A percentile compares a stretch with the other conserved stretches of the same genome.
Conservation (phyloP, 192 early-diverging fungal genomes). For the Paraglomus brasilianum region DNA sequence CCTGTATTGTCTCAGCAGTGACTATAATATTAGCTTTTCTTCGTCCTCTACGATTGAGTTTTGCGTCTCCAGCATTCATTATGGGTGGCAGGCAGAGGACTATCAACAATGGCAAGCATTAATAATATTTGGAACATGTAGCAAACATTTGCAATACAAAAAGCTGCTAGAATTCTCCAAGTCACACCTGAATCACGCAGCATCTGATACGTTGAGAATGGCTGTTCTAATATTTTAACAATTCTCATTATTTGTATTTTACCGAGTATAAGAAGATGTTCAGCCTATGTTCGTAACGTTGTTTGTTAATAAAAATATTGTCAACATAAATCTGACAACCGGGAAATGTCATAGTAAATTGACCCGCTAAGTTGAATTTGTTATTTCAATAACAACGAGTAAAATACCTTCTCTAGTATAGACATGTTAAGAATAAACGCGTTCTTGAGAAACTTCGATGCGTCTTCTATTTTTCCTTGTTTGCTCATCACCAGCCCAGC, state of each 20-base stretch:
- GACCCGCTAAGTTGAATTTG: background rate
- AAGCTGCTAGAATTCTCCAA: background rate
- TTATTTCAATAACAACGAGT: background rate
- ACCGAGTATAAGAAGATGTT: constrained; percentile 15
- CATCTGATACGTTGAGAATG: constrained; percentile 39
- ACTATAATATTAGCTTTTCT: constrained; percentile 18
- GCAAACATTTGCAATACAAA: background rate
- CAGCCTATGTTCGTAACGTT: no score
- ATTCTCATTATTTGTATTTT: constrained; percentile 31
- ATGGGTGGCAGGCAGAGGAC: no score
- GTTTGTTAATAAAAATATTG: background rate
- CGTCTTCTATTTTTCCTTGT: constrained; percentile 40
- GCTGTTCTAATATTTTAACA: background rate
- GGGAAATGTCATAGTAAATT: background rate
- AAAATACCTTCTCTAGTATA: constrained; percentile 38
- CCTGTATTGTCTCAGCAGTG: background rate
- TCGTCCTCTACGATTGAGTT: constrained; percentile 22
- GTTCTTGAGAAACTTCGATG: constrained; percentile 34
- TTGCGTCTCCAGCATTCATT: background rate
- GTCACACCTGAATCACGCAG: constrained; percentile 52
- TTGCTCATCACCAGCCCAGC: constrained; percentile 43
- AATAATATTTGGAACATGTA: no score
- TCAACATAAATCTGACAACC: background rate
- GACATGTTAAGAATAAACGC: constrained; percentile 32
- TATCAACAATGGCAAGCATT: no score